A percentile compares a stretch with the other conserved stretches of the same genome.
Conservation (phyloP, 768 basidiomycete genomes). For the Kondoa subrosea region DNA sequence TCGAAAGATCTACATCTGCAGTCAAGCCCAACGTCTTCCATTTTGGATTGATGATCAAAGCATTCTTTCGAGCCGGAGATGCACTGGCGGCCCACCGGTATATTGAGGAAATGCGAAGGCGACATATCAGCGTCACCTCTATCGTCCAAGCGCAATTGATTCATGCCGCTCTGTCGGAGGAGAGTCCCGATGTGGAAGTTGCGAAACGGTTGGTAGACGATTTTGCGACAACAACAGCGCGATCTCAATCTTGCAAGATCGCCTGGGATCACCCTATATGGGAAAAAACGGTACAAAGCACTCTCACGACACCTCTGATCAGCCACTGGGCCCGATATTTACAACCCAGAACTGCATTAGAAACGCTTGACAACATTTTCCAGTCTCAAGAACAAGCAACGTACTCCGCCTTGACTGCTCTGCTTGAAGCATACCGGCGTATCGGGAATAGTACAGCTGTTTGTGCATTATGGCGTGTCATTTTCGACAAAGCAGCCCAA, state of each 20-base stretch:
- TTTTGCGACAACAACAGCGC: too few species aligned
- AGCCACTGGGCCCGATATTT: too few species aligned
- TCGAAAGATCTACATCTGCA: neutral
- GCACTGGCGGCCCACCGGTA: constrained; percentile 44
- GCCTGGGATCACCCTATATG: too few species aligned
- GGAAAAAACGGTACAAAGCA: too few species aligned
- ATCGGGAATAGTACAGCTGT: constrained; percentile 43
- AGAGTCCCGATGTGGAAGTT: too few species aligned
- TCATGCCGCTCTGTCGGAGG: too few species aligned
- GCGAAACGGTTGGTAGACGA: too few species aligned
- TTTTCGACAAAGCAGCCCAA: constrained; percentile 29
- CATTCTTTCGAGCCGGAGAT: constrained; percentile 46
- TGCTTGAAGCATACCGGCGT: constrained; percentile 58
- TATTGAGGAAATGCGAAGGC: constrained; percentile 52
- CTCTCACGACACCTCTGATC: too few species aligned
- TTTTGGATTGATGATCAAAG: constrained; percentile 58
- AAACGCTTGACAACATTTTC: constrained; percentile 10
- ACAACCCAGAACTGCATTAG: too few species aligned
- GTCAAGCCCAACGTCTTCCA: constrained; percentile 31
- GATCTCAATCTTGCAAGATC: too few species aligned
- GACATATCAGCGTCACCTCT: constrained; percentile 50
- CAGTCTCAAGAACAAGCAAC: constrained; percentile 33
- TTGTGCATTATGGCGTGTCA: constrained; percentile 30
- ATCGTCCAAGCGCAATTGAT: constrained; percentile 54
- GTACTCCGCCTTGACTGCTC: constrained; percentile 35